phyloP scores from a whole-genome alignment of 106 monocot species.

The Platanthera zijinensis region DNA sequence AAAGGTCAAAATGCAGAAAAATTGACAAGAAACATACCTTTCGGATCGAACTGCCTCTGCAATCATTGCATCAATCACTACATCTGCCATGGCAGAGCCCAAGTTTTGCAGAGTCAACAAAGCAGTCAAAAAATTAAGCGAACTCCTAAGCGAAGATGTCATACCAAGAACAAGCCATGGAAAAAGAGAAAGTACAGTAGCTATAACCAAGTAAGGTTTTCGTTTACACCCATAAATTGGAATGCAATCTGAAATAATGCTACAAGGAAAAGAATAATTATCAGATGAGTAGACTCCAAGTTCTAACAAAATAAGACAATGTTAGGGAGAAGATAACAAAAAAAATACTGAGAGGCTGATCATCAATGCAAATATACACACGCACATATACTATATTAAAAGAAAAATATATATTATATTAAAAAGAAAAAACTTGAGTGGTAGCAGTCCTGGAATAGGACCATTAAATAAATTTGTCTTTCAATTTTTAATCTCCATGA shows the following conservation, averaged over 20 bases:
- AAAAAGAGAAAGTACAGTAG: constrained; percentile 56
- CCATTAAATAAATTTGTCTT: no score
- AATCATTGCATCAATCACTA: constrained; percentile 89
- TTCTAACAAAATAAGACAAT: not conserved
- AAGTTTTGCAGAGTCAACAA: constrained; percentile 57
- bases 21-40: constrained; percentile 20
- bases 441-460: no score
- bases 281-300: not conserved
- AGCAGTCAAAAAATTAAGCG: constrained; percentile 37
- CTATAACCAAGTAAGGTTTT: constrained; percentile 60
- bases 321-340: not conserved
- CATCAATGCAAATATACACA: not conserved
- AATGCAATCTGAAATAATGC: constrained; percentile 75
- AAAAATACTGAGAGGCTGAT: not conserved
- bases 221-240: constrained; percentile 61
- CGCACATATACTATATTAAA: no score
- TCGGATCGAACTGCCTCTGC: constrained; percentile 71
- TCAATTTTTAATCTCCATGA: no score
- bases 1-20: not conserved
- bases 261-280: constrained; percentile 14
- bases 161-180: constrained; percentile 66
- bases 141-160: constrained; percentile 34
- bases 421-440: no score
- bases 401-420: no score
- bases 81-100: constrained; percentile 88